Conservation (phyloP, 164 flowering plant species). For the Umbellularia californica region DNA sequence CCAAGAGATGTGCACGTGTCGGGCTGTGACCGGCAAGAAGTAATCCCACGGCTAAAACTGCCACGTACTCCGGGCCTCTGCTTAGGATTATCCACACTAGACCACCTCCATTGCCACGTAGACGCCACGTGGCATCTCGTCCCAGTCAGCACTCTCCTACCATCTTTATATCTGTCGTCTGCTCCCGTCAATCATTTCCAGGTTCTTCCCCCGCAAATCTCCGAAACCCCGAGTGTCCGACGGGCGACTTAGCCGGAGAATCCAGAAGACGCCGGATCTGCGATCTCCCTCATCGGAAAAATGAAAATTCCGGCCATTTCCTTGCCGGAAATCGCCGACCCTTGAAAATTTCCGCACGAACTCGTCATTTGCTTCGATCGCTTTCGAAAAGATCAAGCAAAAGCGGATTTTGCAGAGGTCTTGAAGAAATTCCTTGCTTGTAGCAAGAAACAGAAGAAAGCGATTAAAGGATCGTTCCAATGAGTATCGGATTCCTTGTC, state of each 20-base stretch:
- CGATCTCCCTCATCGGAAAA: not conserved
- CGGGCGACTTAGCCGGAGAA: not conserved
- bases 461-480: conserved; percentile 3
- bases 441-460: not conserved
- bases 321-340: conserved; percentile 6
- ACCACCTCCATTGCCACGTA: not conserved
- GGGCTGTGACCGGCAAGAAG: no score
- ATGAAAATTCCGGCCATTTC: not conserved
- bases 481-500: conserved; percentile 16
- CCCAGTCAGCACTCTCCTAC: not conserved
- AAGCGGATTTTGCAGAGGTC: conserved; percentile 9
- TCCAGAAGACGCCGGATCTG: not conserved
- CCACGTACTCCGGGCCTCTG: no score
- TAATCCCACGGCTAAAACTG: no score
- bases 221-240: not conserved
- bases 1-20: no score
- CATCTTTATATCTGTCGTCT: not conserved
- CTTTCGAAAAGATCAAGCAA: conserved; percentile 9
- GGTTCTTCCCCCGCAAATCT: not conserved
- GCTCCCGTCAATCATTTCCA: not conserved
- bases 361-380: not conserved
- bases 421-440: conserved; percentile 21
- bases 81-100: not conserved
- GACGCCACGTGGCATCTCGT: not conserved
- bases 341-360: conserved; percentile 25